Percentiles rank a stretch among this genome's conserved stretches.
These are phyloP conservation scores for Pseudogymnoascus verrucosus DNA, from an alignment of 2,329 filamentous ascomycete genomes.

Conservation along the genomic window DNA sequence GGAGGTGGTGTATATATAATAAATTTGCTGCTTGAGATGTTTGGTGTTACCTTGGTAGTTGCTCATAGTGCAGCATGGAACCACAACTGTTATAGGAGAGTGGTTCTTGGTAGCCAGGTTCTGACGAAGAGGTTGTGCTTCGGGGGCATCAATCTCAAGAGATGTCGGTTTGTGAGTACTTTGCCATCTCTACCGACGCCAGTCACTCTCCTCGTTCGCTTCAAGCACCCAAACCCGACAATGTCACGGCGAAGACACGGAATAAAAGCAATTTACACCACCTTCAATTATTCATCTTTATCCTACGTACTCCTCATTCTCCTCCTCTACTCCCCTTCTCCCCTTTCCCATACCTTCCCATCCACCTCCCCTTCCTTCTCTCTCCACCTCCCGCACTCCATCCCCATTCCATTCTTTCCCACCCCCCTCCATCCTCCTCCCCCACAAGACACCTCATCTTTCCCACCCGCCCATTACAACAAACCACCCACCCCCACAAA, in stretches of 20 bases:
- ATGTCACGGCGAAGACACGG: neutral
- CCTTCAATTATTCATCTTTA: neutral
- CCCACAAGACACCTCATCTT: too few species aligned
- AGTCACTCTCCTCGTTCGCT: neutral
- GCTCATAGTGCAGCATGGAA: too few species aligned
- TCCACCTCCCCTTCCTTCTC: neutral
- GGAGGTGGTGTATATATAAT: too few species aligned
- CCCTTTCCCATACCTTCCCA: neutral
- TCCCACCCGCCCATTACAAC: conserved; percentile 3
- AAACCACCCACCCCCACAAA: neutral
- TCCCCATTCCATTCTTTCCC: neutral
- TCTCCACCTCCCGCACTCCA: neutral
- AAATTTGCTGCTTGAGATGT: too few species aligned
- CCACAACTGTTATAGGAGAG: too few species aligned
- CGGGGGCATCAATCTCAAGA: neutral
- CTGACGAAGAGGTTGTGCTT: too few species aligned
- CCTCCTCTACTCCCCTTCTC: neutral
- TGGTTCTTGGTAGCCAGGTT: too few species aligned
- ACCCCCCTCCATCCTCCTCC: too few species aligned
- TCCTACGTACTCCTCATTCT: neutral
- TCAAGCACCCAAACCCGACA: neutral
- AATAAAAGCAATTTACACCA: neutral
- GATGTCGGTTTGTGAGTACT: neutral
- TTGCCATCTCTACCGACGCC: neutral
- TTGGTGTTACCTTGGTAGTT: too few species aligned